These are phyloP conservation scores for Amphibolis antarctica DNA, from an alignment of 106 monocot species.

Conservation along the genomic window DNA sequence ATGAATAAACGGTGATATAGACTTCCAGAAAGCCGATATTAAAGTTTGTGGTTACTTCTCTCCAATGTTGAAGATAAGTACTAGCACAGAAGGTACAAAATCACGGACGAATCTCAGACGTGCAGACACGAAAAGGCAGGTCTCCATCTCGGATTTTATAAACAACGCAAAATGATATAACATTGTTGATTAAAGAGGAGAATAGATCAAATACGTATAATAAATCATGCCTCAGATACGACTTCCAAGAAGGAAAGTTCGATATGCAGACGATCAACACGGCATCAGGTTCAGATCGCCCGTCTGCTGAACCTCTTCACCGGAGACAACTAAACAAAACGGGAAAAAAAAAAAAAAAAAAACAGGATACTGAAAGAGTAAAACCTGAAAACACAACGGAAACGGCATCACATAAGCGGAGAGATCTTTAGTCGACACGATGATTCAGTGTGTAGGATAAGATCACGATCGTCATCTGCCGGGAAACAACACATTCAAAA, in stretches of 20 bases:
- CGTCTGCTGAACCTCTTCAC: conserved; percentile 15
- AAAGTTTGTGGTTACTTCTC: background rate
- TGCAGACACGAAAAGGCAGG: conserved; percentile 5
- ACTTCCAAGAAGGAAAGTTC: background rate
- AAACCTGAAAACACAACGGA: background rate
- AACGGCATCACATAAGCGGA: conserved; percentile 29
- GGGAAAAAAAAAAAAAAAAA: background rate
- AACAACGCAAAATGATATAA: background rate
- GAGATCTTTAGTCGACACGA: conserved; percentile 16
- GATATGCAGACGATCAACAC: conserved; percentile 16
- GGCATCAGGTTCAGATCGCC: conserved; percentile 28
- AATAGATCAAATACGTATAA: background rate
- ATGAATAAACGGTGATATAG: too few relatives aligned
- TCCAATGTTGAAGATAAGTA: background rate
- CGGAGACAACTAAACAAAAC: background rate
- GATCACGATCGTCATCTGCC: conserved; percentile 17
- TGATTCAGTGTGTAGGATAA: conserved; percentile 27
- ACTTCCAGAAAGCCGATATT: background rate
- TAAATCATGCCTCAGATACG: conserved; percentile 1
- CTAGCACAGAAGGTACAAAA: conserved; percentile 1
- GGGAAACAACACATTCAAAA: background rate
- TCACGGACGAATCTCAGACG: conserved; percentile 13
- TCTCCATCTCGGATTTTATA: background rate
- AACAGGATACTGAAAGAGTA: too few relatives aligned
- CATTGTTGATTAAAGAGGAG: background rate